These are phyloP conservation scores for Cercophora scortea DNA, from an alignment of 495 filamentous ascomycete genomes.

Conservation along the genomic window DNA sequence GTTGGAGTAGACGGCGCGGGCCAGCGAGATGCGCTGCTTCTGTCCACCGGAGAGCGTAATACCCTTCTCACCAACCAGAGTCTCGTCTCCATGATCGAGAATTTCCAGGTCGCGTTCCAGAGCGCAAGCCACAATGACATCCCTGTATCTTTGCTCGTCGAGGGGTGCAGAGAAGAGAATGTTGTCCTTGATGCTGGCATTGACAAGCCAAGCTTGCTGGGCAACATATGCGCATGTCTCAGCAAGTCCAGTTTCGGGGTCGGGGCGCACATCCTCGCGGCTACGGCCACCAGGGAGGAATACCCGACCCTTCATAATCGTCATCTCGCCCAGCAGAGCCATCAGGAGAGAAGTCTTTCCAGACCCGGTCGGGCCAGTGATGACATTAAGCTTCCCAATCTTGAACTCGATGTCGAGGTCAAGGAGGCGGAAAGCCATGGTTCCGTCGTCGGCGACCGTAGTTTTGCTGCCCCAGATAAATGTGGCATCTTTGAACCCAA, in stretches of 20 bases:
- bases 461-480: constrained; percentile 80
- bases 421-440: constrained; percentile 71
- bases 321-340: constrained; percentile 97
- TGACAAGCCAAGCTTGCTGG: constrained; percentile 96
- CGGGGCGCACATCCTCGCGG: constrained; percentile 71
- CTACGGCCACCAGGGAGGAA: constrained; percentile 75
- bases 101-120: constrained; percentile 88
- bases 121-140: constrained; percentile 87
- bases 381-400: constrained; percentile 75
- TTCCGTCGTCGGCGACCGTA: constrained; percentile 48
- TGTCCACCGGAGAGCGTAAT: constrained; percentile 95
- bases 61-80: constrained; percentile 93
- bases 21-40: constrained; percentile 95
- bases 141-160: constrained; percentile 76
- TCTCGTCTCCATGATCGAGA: constrained; percentile 86
- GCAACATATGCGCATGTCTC: constrained; percentile 96
- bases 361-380: constrained; percentile 86
- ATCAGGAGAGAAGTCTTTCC: constrained; percentile 95
- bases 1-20: constrained; percentile 86
- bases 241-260: constrained; percentile 78
- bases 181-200: constrained; percentile 92
- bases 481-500: constrained; percentile 78
- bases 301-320: constrained; percentile 68
- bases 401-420: constrained; percentile 71
- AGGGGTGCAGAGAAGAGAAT: constrained; percentile 84